Evolutionary conservation across 2,329 filamentous ascomycete genomes (phyloP).

Genomic region (Cordyceps militaris): DNA sequence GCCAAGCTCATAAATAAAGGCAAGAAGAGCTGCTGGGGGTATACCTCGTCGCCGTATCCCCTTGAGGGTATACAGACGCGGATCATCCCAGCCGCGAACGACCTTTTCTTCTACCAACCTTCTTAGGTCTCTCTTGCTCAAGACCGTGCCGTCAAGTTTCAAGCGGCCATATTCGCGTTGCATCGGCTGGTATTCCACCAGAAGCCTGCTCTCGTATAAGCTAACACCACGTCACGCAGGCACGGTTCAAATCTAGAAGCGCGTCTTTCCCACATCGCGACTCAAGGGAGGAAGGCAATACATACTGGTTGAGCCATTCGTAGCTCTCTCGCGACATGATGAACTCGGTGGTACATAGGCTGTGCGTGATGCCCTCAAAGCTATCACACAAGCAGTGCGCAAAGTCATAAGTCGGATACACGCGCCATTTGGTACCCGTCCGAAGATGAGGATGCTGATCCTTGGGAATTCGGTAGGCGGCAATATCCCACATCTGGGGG

Average conservation of each 20-base stretch:
- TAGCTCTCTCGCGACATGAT: constrained; percentile 56
- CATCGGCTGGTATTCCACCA: too few species aligned
- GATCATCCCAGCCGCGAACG: constrained; percentile 87
- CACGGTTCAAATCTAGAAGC: background rate
- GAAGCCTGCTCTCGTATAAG: background rate
- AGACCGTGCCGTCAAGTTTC: constrained; percentile 77
- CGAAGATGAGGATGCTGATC: constrained; percentile 49
- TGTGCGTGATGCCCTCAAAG: constrained; percentile 86
- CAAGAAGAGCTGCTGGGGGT: constrained; percentile 78
- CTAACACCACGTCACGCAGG: background rate
- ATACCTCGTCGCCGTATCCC: constrained; percentile 77
- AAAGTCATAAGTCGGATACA: constrained; percentile 94
- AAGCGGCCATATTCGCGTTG: constrained; percentile 39
- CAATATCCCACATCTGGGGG: constrained; percentile 93
- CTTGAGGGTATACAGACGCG: constrained; percentile 80
- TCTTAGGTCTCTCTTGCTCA: constrained; percentile 66
- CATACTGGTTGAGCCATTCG: constrained; percentile 64
- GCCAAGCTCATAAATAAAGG: constrained; percentile 88
- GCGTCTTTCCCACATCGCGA: too few species aligned
- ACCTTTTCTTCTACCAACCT: constrained; percentile 64
- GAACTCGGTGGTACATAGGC: constrained; percentile 89
- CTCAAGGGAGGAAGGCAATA: background rate
- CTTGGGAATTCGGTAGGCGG: constrained; percentile 67
- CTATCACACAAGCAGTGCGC: constrained; percentile 87
- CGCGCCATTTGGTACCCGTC: constrained; percentile 62